These are phyloP conservation scores for Amphirosellinia nigrospora DNA, from an alignment of 495 filamentous ascomycete genomes.

Conservation along the genomic window DNA sequence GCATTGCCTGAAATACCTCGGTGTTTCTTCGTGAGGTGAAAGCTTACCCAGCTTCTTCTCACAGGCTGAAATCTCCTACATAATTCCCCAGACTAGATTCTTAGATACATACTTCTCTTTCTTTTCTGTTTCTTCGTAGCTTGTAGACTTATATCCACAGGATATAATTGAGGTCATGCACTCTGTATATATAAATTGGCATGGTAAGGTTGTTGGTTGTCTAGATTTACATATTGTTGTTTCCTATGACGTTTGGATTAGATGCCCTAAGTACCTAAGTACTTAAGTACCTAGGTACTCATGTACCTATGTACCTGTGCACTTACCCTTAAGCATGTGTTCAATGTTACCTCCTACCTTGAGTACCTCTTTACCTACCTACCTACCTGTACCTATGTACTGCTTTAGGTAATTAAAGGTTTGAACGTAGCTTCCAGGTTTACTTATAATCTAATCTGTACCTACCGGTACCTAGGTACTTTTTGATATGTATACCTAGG, in stretches of 20 bases:
- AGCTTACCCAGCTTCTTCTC: constrained; percentile 1
- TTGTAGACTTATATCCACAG: background rate
- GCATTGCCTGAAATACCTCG: background rate
- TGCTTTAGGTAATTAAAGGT: too few relatives aligned
- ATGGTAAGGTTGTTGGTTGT: background rate
- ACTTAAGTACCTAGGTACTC: background rate
- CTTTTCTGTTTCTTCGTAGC: background rate
- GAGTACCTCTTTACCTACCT: too few relatives aligned
- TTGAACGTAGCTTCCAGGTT: too few relatives aligned
- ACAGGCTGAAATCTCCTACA: background rate
- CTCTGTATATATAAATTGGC: background rate
- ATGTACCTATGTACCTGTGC: background rate
- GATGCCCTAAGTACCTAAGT: background rate
- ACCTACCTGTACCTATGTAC: too few relatives aligned
- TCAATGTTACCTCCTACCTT: too few relatives aligned
- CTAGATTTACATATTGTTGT: background rate
- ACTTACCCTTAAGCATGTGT: too few relatives aligned
- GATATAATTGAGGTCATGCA: background rate
- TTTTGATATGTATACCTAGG: too few relatives aligned
- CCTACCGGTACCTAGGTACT: too few relatives aligned
- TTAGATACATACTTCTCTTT: background rate
- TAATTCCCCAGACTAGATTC: background rate
- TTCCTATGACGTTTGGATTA: background rate
- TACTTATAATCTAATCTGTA: too few relatives aligned
- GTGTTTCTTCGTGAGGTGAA: background rate